Evolutionary conservation across 768 basidiomycete genomes (phyloP), one percentile per base, ranked within the genome.

Genomic region (Tylopilus balloui): DNA sequence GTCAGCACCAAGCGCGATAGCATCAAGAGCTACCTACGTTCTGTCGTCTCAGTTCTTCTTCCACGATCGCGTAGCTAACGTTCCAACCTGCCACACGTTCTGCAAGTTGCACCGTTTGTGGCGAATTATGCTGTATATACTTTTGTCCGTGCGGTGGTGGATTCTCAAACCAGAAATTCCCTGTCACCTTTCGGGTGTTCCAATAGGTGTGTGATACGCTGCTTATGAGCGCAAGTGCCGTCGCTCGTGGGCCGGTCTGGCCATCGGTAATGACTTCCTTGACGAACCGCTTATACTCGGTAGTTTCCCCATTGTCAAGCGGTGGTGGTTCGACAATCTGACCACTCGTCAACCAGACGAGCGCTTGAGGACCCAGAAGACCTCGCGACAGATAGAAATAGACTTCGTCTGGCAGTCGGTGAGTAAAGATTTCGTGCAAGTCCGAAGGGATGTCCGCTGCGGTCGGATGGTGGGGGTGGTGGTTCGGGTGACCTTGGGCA

Each of bases 261-360:
- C 92, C 91, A 58, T 98, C 95, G 1, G 94, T 97, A 48, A 98
- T 86, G 28, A 92, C 88, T 69, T 97, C 94, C 73, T 93, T 94
- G 55, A 97, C 80, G 66, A 95, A 99, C 19, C 93, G 81, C 59
- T 83, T 85, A 66, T 96, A 98, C 66, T 99, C 94, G 1, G 80
- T 91, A 34, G 90, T 92, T 68, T 97, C 95, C 3, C 94, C 94
- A 62, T 93, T 94, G 64, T 94, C 92, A 42, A 98, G 74, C 29
- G 96, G 95, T 4, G 88, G 84, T 48, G 83, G 83, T 63, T 97
- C 90, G 41, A 86, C 72, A 52, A 95, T 80, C 65, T 85, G 83
- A 14, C 92, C 92, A 21, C 78, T 83, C 14, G 91, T 92, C 50
- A 99, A 80, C 89, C 95, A 96, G n/a, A 93, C 87, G 20, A 98